A percentile compares a stretch with the other conserved stretches of the same genome.
Evolutionary conservation across 1,284 basidiomycete species (phyloP).

Genomic region (Malassezia yamatoensis): DNA sequence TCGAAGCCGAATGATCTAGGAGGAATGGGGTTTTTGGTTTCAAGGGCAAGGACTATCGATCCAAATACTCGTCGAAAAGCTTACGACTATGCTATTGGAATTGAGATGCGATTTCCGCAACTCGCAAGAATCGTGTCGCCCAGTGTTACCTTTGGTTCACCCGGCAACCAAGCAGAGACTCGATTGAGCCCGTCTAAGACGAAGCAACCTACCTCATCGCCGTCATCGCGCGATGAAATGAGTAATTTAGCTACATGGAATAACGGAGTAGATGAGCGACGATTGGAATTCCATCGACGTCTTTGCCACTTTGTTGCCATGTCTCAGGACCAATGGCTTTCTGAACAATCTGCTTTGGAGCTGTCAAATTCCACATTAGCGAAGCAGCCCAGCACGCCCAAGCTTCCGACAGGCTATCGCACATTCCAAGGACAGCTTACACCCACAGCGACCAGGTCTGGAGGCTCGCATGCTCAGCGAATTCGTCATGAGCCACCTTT

Average conservation of each 20-base stretch:
- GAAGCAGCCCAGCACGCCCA: background rate
- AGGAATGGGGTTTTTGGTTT: conserved; percentile 32
- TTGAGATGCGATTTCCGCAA: conserved; percentile 21
- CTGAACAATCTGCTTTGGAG: conserved; percentile 13
- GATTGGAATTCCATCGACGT: conserved; percentile 26
- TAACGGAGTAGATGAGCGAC: conserved; percentile 36
- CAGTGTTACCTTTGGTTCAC: conserved; percentile 23
- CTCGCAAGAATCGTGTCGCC: conserved; percentile 19
- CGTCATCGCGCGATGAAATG: conserved; percentile 20
- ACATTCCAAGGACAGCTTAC: conserved; percentile 7
- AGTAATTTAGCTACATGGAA: conserved; percentile 42
- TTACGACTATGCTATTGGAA: conserved; percentile 32
- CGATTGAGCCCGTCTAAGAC: background rate
- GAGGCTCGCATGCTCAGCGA: conserved; percentile 8
- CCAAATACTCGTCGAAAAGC: conserved; percentile 20
- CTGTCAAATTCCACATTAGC: background rate
- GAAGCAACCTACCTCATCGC: background rate
- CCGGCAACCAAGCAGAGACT: background rate
- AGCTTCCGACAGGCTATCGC: background rate
- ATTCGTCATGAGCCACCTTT: background rate
- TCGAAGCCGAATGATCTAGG: conserved; percentile 15
- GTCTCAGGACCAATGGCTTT: conserved; percentile 28
- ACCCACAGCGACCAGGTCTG: conserved; percentile 10
- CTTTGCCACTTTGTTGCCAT: conserved; percentile 23
- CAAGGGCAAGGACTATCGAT: conserved; percentile 25